Evolutionary conservation across 169 alveolate species (phyloP).

Genomic region (Plasmodium gallinaceum): DNA sequence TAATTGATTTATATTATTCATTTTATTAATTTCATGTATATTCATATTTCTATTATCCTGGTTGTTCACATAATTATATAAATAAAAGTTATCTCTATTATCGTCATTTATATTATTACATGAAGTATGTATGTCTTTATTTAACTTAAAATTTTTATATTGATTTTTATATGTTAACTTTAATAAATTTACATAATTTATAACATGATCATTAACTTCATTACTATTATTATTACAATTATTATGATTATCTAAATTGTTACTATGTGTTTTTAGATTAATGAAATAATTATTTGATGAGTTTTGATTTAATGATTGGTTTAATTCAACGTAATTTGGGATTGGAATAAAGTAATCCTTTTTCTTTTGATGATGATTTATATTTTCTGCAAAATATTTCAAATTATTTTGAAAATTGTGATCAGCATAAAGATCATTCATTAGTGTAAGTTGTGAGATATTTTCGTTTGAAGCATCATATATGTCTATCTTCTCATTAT

Average conservation of each 20-base stretch:
- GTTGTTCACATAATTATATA: too few relatives aligned
- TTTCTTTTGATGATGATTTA: too few relatives aligned
- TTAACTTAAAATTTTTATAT: slow-evolving; percentile 3
- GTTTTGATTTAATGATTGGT: too few relatives aligned
- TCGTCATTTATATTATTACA: background rate
- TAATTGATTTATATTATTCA: too few relatives aligned
- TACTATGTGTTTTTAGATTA: too few relatives aligned
- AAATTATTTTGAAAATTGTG: background rate
- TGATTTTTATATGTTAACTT: slow-evolving; percentile 38
- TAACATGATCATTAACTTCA: slow-evolving; percentile 15
- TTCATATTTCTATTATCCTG: too few relatives aligned
- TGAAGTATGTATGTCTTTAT: background rate
- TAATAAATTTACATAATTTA: slow-evolving; percentile 31
- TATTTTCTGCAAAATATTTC: too few relatives aligned
- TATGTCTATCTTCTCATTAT: background rate
- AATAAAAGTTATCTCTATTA: background rate
- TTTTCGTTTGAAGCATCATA: slow-evolving; percentile 4
- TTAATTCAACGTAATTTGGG: too few relatives aligned
- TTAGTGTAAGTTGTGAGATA: background rate
- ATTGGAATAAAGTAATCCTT: too few relatives aligned
- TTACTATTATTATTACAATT: background rate
- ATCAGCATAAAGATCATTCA: background rate
- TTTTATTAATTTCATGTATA: too few relatives aligned
- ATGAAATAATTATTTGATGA: too few relatives aligned
- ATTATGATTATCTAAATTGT: background rate